Base-by-base conservation (phyloP, 176 grass and related monocot genomes). In the Ananas comosus region DNA sequence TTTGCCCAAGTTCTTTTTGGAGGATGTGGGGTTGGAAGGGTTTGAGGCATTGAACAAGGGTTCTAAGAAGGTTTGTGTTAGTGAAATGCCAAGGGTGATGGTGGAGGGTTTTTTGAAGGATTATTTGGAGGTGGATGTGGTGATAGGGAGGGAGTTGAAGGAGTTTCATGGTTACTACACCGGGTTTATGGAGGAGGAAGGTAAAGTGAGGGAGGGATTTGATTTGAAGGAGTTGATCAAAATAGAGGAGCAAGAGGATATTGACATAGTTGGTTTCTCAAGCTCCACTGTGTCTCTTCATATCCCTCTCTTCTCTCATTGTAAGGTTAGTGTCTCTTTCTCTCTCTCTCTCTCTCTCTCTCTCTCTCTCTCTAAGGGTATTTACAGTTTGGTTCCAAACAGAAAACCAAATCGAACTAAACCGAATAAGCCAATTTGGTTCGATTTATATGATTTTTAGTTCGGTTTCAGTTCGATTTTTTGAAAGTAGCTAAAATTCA, bases 1-100 rank as follows among this genome's bases (percentile, higher is more conserved):
- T 48, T 73, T 96, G 65, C 85, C 92, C 2, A 89, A 78, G 69
- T 70, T 91, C 12, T 78, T 88, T 63, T 53, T 96, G 71, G 78
- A 70, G 48, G 74, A 18, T 13, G 64, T 66, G 61, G 74, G 12
- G 12, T 3, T 28, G 65, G 77, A 70, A 77, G 75, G 65, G 64
- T 21, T 74, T 21, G 4, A 19, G 23, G 87, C 19, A 49, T 25
- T 56, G 52, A 72, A 2, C 12, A 63, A 49, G 80, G 56, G 42
- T 77, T 19, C 19, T 12, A 50, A 16, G 64, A 85, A 71, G 69
- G 79, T 81, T 65, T 83, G 78, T 78, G 72, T 63, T 9, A 73
- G 76, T 69, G 27, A 48, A 25, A 67, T 85, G 0, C 86, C 90
- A 4, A 70, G 74, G 29, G 12, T 79, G 56, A 54, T 93, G 74